phyloP scores from a whole-genome alignment of 2,329 filamentous ascomycete genomes.

The Diplodia intermedia region DNA sequence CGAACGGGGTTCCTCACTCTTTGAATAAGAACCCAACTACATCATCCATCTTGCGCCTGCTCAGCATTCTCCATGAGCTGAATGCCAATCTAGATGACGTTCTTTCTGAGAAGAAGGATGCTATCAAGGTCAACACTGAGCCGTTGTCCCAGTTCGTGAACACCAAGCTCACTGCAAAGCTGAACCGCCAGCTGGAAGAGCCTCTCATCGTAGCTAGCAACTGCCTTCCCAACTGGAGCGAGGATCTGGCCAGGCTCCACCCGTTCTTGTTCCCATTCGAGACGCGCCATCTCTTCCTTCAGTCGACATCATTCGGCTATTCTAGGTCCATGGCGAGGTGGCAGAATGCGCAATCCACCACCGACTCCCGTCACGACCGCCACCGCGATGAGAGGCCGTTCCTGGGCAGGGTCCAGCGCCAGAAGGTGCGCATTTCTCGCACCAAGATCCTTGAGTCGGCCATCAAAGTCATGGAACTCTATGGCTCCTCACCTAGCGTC shows the following conservation, averaged over 20 bases:
- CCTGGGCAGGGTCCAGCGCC: conserved; percentile 87
- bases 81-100: conserved; percentile 95
- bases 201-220: conserved; percentile 96
- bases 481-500: conserved; percentile 94
- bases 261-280: conserved; percentile 98
- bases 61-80: conserved; percentile 89
- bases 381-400: conserved; percentile 88
- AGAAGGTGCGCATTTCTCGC: conserved; percentile 97
- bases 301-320: conserved; percentile 98
- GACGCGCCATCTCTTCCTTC: conserved; percentile 93
- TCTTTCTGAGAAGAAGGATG: conserved; percentile 75
- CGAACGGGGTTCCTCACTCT: conserved; percentile 74
- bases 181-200: conserved; percentile 96
- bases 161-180: conserved; percentile 95
- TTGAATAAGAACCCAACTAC: conserved; percentile 84
- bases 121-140: conserved; percentile 76
- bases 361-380: conserved; percentile 80
- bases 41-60: conserved; percentile 82
- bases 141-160: conserved; percentile 95
- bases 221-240: conserved; percentile 93
- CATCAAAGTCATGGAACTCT: conserved; percentile 98
- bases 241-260: conserved; percentile 90
- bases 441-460: conserved; percentile 96
- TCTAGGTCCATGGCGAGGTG: conserved; percentile 96
- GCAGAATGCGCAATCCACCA: conserved; percentile 87